Conservation (phyloP, 106 monocot species). For the Allium fistulosum region DNA sequence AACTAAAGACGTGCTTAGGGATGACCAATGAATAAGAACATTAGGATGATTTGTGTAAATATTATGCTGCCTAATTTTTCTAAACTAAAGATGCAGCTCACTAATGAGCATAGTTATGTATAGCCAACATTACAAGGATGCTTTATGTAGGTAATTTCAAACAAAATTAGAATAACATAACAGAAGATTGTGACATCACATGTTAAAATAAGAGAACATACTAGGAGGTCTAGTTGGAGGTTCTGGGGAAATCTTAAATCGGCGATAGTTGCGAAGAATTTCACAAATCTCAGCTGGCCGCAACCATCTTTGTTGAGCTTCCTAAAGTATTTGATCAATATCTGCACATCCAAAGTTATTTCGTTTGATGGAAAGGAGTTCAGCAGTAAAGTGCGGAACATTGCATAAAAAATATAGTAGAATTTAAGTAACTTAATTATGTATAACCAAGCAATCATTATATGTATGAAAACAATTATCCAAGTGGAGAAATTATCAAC, state of each 20-base stretch:
- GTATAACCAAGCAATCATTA: neutral
- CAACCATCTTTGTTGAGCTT: constrained; percentile 85
- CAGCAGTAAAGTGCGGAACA: neutral
- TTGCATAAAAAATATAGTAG: too few species aligned
- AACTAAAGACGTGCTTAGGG: neutral
- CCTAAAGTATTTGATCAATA: constrained; percentile 72
- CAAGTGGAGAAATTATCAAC: neutral
- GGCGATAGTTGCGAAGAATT: constrained; percentile 73
- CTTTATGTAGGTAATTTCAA: constrained; percentile 1
- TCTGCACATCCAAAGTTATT: constrained; percentile 27
- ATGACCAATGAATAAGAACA: neutral
- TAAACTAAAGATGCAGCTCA: too few species aligned
- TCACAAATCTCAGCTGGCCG: constrained; percentile 96
- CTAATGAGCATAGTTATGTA: neutral
- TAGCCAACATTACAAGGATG: neutral
- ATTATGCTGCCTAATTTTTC: too few species aligned
- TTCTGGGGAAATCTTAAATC: constrained; percentile 75
- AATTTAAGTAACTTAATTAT: neutral
- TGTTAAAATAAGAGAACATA: constrained; percentile 20
- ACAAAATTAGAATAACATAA: neutral
- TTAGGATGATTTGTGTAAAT: too few species aligned
- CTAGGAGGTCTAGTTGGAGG: constrained; percentile 80
- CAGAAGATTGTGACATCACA: neutral
- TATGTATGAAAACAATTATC: neutral
- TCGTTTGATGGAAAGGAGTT: neutral